Evolutionary conservation across 257 asterid species (phyloP), one percentile per base, ranked within the genome.

Genomic region (Capsicum pubescens): DNA sequence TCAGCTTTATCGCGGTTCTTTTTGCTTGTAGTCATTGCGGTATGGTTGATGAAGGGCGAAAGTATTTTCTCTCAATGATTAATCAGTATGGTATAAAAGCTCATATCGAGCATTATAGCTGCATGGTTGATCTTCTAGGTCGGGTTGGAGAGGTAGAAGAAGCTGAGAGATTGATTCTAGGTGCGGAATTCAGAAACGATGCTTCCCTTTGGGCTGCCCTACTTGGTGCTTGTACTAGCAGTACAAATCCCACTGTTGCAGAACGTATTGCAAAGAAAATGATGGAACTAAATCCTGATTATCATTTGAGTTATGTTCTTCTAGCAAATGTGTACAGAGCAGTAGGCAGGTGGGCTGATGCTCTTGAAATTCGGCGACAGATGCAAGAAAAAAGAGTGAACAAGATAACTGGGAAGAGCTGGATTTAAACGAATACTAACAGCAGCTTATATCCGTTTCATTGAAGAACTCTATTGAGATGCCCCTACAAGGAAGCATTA

Each of bases 11-110:
- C 35, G 95, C 88, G 8, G 94, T 96, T 89, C 91, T 96, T 44
- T 94, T 91, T 83, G 98, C 99, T 64, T 94, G 99, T 84, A 96
- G 98, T 89, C 99, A 96, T 56, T 86, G 90, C 46, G 98, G 98
- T 55, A 87, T 94, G 83, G 91, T 94, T 67, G 92, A 90, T 32
- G 86, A 87, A 85, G 97, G 95, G 46, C 91, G 91, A 3, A 85
- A 85, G 13, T 87, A 90, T 83, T 96, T 93, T 82, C 8, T 54
- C 61, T 86, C 90, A 13, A 96, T 96, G 98, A 72, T 58, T 17
- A 70, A 67, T 7, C 90, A 89, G 9, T 88, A 85, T 72, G 90
- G 89, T 35, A 82, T 94, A 48, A 90, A 89, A 87, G 85, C 95
- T 78, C 90, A 90, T 72, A 85, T 90, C 16, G 93, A 95, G 81